Evolutionary conservation across 352 stramenopile genomes (phyloP).

Genomic region (Thalassiosira delicatula): DNA sequence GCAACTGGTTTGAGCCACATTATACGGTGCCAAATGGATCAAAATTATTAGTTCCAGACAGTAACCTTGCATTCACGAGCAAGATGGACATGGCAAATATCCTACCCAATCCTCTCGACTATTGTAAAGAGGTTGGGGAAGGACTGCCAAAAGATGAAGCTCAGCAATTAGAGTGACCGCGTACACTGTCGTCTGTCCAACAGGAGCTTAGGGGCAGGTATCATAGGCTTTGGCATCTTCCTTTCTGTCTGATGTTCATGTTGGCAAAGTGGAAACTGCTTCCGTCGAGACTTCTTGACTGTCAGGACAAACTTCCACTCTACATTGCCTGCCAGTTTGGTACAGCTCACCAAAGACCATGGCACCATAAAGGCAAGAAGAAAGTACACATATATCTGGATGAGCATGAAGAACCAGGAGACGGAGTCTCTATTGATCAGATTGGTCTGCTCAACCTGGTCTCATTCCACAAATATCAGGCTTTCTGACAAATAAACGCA

Average conservation of each 20-base stretch:
- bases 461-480: conserved; percentile 54
- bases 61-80: neutral
- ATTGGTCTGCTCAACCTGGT: conserved; percentile 42
- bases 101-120: neutral
- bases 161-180: neutral
- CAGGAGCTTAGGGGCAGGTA: conserved; percentile 41
- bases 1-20: neutral
- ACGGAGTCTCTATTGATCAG: conserved; percentile 65
- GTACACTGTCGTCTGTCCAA: conserved; percentile 24
- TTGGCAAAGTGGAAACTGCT: conserved; percentile 4
- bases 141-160: neutral
- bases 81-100: neutral
- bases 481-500: conserved; percentile 27
- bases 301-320: neutral
- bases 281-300: conserved; percentile 31
- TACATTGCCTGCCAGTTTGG: conserved; percentile 52
- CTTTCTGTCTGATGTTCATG: conserved; percentile 15
- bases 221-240: conserved; percentile 35
- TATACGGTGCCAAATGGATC: neutral
- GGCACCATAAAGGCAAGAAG: conserved; percentile 35
- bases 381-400: neutral
- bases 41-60: neutral
- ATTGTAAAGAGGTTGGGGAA: neutral
- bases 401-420: conserved; percentile 27
- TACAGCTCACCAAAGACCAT: conserved; percentile 33